A percentile compares a stretch with the other conserved stretches of the same genome.
Conservation (phyloP, 495 filamentous ascomycete species). For the Tuber brumale region DNA sequence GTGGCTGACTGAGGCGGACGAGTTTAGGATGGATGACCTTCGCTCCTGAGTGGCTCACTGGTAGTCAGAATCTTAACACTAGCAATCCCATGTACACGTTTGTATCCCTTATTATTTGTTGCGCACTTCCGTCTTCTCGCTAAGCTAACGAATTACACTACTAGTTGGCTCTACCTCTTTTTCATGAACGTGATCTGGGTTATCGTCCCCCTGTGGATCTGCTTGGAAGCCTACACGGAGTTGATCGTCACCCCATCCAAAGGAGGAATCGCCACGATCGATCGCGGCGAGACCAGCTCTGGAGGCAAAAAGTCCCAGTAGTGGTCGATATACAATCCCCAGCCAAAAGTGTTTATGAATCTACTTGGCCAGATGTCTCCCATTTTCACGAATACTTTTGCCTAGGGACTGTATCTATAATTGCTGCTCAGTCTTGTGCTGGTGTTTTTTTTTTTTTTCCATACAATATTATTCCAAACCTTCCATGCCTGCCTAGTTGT, state of each 20-base stretch:
- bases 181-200: conserved; percentile 96
- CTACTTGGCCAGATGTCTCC: too few relatives aligned
- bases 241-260: conserved; percentile 10
- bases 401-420: too few relatives aligned
- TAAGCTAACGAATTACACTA: neutral
- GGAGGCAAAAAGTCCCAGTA: neutral
- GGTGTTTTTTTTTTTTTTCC: neutral
- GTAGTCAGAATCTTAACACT: conserved; percentile 66
- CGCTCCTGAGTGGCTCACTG: conserved; percentile 83
- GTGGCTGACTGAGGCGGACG: conserved; percentile 3
- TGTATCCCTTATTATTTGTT: conserved; percentile 7
- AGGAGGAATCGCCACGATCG: neutral
- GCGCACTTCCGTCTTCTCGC: too few relatives aligned
- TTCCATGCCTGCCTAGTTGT: neutral
- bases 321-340: neutral
- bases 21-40: conserved; percentile 80
- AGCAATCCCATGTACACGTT: conserved; percentile 75
- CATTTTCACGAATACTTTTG: too few relatives aligned
- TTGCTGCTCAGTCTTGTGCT: neutral
- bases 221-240: conserved; percentile 56
- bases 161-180: conserved; percentile 69
- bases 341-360: too few relatives aligned
- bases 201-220: conserved; percentile 65
- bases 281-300: neutral
- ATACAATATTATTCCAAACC: neutral